phyloP scores from a whole-genome alignment of 768 basidiomycete species.

The Lanmaoa rubissima region DNA sequence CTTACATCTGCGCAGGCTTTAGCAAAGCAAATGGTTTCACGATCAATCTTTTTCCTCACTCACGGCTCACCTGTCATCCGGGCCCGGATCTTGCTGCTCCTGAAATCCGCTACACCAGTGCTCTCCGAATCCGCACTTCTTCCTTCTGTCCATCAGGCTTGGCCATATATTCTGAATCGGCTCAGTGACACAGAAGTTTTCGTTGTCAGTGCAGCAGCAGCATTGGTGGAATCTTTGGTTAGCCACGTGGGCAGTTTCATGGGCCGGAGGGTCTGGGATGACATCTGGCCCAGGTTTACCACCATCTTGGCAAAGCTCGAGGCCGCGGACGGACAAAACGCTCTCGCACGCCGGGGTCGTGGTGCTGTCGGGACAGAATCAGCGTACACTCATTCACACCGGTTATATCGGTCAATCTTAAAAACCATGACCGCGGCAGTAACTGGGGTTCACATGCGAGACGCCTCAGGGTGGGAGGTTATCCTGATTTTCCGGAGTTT shows the following conservation, averaged over 20 bases:
- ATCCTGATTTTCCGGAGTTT: slow-evolving; percentile 75
- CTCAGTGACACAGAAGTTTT: slow-evolving; percentile 70
- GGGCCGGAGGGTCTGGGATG: slow-evolving; percentile 82
- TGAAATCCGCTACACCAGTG: slow-evolving; percentile 72
- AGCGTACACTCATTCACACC: slow-evolving; percentile 78
- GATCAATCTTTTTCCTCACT: slow-evolving; percentile 88
- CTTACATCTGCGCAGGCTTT: slow-evolving; percentile 72
- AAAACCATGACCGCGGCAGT: slow-evolving; percentile 69
- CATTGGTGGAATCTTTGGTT: slow-evolving; percentile 69
- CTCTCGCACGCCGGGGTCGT: slow-evolving; percentile 56
- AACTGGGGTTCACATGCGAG: slow-evolving; percentile 65
- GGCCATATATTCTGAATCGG: slow-evolving; percentile 93
- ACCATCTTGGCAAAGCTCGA: slow-evolving; percentile 59
- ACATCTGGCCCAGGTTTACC: slow-evolving; percentile 86
- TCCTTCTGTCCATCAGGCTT: slow-evolving; percentile 82
- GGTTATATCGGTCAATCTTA: slow-evolving; percentile 74
- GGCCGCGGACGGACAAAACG: slow-evolving; percentile 60
- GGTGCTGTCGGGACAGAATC: slow-evolving; percentile 61
- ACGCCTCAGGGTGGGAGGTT: slow-evolving; percentile 78
- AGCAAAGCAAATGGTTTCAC: slow-evolving; percentile 81
- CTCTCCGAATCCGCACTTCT: slow-evolving; percentile 72
- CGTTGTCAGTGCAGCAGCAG: slow-evolving; percentile 75
- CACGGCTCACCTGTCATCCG: slow-evolving; percentile 87
- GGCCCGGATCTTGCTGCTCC: slow-evolving; percentile 72
- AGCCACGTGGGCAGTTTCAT: slow-evolving; percentile 80